Percentiles rank a stretch among this genome's conserved stretches.
phyloP scores from a whole-genome alignment of 2,329 filamentous ascomycete genomes.

The Colletotrichum sp. region DNA sequence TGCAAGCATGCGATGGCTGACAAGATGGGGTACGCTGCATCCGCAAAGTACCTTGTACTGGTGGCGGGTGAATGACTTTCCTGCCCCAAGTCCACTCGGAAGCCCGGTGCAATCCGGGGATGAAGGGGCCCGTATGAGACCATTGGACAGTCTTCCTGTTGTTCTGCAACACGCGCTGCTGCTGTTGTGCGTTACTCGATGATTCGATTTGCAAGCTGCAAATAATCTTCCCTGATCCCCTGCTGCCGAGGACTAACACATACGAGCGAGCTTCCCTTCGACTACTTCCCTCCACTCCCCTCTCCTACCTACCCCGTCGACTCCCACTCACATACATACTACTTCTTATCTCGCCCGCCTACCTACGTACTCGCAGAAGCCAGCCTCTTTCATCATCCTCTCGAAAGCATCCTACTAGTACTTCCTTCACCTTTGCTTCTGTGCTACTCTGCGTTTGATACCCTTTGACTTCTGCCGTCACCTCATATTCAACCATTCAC shows the following conservation, averaged over 20 bases:
- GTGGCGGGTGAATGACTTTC: slow-evolving; percentile 19
- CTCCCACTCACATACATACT: background rate
- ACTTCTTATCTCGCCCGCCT: background rate
- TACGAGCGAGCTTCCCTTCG: background rate
- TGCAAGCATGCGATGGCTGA: background rate
- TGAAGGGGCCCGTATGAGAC: background rate
- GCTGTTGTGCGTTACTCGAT: background rate
- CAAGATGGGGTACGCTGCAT: background rate
- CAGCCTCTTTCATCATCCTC: background rate
- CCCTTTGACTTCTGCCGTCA: background rate
- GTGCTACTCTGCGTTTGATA: background rate
- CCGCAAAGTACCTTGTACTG: background rate
- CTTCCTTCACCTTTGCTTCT: background rate
- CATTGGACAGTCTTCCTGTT: background rate
- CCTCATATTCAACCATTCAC: background rate
- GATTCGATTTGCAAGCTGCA: background rate
- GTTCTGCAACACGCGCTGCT: background rate
- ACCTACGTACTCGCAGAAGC: background rate
- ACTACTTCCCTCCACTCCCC: background rate
- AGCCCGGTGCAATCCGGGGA: background rate
- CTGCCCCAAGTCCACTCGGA: background rate
- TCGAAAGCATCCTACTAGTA: background rate
- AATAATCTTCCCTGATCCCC: slow-evolving; percentile 2
- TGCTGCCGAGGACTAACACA: slow-evolving; percentile 5
- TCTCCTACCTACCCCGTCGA: background rate